Conservation (phyloP, 2,329 filamentous ascomycete genomes). For the Pyrenophora teres region DNA sequence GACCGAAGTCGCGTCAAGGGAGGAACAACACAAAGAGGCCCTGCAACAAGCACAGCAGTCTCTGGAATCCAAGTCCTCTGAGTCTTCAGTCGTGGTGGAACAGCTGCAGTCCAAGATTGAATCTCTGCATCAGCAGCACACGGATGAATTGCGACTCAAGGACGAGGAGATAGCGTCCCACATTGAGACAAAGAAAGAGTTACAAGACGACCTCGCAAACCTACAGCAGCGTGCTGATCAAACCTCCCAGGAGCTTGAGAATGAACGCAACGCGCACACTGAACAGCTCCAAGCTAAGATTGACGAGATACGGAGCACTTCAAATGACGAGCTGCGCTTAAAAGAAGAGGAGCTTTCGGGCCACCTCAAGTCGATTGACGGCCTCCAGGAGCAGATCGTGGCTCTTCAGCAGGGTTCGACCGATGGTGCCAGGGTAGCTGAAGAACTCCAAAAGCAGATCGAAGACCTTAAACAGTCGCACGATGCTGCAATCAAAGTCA, state of each 20-base stretch:
- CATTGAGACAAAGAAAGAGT: conserved; percentile 27
- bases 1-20: conserved; percentile 25
- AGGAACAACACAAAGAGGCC: conserved; percentile 29
- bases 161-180: conserved; percentile 39
- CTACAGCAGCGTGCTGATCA: conserved; percentile 40
- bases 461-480: conserved; percentile 38
- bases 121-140: conserved; percentile 39
- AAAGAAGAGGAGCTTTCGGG: conserved; percentile 39
- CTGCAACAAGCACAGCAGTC: conserved; percentile 32
- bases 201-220: conserved; percentile 32
- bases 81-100: conserved; percentile 37
- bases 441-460: conserved; percentile 41
- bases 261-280: conserved; percentile 34
- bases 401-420: conserved; percentile 42
- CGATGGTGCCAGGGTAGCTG: conserved; percentile 36
- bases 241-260: conserved; percentile 32
- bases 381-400: conserved; percentile 41
- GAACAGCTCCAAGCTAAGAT: conserved; percentile 34
- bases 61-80: conserved; percentile 35
- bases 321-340: conserved; percentile 25
- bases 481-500: conserved; percentile 36
- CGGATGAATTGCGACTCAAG: conserved; percentile 37
- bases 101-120: conserved; percentile 41
- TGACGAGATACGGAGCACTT: conserved; percentile 34
- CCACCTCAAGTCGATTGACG: conserved; percentile 40